These are phyloP conservation scores for Trematosphaeria pertusa DNA, from an alignment of 2,329 filamentous ascomycete species.

Conservation along the genomic window DNA sequence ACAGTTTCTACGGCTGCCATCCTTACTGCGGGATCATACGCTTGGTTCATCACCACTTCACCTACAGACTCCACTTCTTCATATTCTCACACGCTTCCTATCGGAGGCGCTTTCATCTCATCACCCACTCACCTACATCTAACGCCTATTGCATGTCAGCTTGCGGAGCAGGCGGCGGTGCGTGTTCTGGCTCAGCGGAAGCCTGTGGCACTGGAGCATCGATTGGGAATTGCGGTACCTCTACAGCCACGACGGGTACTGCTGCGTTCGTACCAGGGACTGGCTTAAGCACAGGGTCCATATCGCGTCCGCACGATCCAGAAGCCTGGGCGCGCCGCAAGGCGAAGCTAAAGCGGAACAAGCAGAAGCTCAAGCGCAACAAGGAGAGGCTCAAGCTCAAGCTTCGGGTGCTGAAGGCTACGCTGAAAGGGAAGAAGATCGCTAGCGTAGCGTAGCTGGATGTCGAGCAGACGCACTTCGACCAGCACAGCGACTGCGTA, in stretches of 20 bases:
- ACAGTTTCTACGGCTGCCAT: no score
- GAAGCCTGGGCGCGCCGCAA: neutral
- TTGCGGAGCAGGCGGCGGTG: neutral
- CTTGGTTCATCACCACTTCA: no score
- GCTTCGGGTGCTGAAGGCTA: neutral
- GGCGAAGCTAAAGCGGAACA: neutral
- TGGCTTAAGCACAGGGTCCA: no score
- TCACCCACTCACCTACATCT: neutral
- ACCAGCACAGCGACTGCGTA: slow-evolving; percentile 1
- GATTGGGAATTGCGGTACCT: neutral
- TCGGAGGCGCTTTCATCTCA: no score
- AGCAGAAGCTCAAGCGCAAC: slow-evolving; percentile 1
- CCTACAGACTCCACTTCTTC: no score
- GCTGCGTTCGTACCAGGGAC: neutral
- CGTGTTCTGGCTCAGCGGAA: neutral
- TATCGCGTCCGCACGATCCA: neutral
- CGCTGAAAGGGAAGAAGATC: no score
- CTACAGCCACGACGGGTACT: neutral
- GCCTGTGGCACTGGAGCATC: neutral
- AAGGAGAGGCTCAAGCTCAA: neutral
- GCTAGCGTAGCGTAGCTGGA: no score
- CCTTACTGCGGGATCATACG: no score
- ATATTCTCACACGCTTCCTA: no score
- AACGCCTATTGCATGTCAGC: slow-evolving; percentile 1
- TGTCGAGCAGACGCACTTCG: slow-evolving; percentile 3